Evolutionary conservation across 768 basidiomycete genomes (phyloP), one percentile per base, ranked within the genome.

Genomic region (Pulveroboletus sp.): DNA sequence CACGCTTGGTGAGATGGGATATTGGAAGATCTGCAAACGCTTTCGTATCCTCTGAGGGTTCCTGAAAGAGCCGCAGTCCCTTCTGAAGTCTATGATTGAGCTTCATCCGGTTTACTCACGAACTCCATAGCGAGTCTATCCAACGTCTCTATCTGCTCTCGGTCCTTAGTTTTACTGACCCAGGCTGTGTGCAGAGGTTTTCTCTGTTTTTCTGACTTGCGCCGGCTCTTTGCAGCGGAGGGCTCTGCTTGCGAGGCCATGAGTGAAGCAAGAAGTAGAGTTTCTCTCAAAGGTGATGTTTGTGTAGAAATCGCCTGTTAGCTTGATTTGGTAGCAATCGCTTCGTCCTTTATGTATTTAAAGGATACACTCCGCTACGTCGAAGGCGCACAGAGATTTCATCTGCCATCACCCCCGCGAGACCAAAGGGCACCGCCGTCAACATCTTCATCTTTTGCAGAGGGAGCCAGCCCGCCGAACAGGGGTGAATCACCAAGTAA

Each of bases 21-120:
- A 95, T 79, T 6, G 91, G 92, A 17, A 93, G 75, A 59, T 89
- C 83, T 18, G 78, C 59, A 66, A 93, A 93, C 3, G 76, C 67
- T 48, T 21, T 57, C 24, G 86, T 63, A 31, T 73, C 77, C 3
- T 71, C 69, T 6, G 77, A 68, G 3, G 80, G 65, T 38, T 75
- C 74, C 86, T 89, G 60, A 27, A 27, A 37, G 44, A 47, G 45
- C 56, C 35, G 62, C 53, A 51, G 59, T 51, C 43, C 45, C 4
- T 15, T 53, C 21, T 21, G 21, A 21, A 3, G 32, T 42, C 31
- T 14, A 36, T 14, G 41, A 44, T 37, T 15, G 0, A 26, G 17
- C 17, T 42, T 9, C 36, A 46, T n/a, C n/a, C 7, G 17, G 5
- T 17, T 31, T 30, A 60, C 74, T 67, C 65, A 85, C 83, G 63